Percentiles rank a stretch among this genome's conserved stretches.
Conservation (phyloP, 2,329 filamentous ascomycete genomes). For the Pseudopyrenochaeta lycopersici region DNA sequence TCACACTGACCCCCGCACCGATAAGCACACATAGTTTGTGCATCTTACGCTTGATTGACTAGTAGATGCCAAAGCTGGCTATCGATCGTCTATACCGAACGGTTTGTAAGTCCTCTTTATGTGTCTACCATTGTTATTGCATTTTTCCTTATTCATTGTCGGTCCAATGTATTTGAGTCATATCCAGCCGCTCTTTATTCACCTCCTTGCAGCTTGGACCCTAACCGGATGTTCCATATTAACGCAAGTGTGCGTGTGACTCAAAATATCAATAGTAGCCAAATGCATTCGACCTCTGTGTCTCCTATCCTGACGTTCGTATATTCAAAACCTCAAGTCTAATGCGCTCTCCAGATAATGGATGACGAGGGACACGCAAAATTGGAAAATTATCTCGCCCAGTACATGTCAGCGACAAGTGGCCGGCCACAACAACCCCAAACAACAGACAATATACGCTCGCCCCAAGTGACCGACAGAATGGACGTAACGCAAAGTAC, state of each 20-base stretch:
- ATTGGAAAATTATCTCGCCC: slow-evolving; percentile 19
- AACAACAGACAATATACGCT: not conserved
- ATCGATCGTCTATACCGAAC: no score
- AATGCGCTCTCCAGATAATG: slow-evolving; percentile 5
- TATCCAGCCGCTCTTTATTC: slow-evolving; percentile 26
- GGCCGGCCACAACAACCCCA: slow-evolving; percentile 5
- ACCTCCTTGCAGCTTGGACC: slow-evolving; percentile 25
- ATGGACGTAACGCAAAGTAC: slow-evolving; percentile 7
- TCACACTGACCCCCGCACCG: slow-evolving; percentile 1
- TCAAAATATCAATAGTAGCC: slow-evolving; percentile 11
- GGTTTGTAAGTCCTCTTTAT: not conserved
- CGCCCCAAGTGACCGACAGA: slow-evolving; percentile 6
- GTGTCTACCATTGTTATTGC: not conserved
- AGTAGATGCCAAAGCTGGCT: not conserved
- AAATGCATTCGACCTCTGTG: no score
- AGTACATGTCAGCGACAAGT: slow-evolving; percentile 12
- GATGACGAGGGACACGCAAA: slow-evolving; percentile 18
- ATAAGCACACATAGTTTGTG: not conserved
- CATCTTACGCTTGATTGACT: not conserved
- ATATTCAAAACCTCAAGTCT: not conserved
- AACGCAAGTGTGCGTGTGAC: slow-evolving; percentile 19
- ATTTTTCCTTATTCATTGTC: slow-evolving; percentile 9
- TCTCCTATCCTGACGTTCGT: no score
- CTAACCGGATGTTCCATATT: slow-evolving; percentile 31
- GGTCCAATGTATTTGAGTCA: slow-evolving; percentile 24